Evolutionary conservation across 2,329 filamentous ascomycete genomes (phyloP), one percentile per base, ranked within the genome.

Genomic region (Colletotrichum somersetense): DNA sequence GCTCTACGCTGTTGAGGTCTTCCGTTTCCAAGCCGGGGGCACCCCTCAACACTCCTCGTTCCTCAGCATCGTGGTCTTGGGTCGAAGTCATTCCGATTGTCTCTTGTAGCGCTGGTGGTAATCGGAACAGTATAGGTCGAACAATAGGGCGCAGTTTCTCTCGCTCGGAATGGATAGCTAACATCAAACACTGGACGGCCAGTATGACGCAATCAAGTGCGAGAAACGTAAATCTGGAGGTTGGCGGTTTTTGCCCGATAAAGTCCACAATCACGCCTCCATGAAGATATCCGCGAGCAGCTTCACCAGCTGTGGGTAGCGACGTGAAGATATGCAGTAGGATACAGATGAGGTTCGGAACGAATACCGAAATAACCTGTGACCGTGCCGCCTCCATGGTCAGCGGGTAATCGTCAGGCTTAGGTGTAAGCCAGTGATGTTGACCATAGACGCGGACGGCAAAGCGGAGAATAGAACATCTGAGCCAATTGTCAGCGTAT

Each of bases 201-300:
- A 92, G 76, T 10, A 92, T 84, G 40, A 89, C 76, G 8, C 88
- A 33, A 78, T 93, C 91, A 55, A 89, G 79, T 2, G 88, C 76
- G 6, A 92, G 74, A 57, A 91, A 85, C 62, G 87, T 85, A 20
- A 88, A 76, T 74, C 85, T 85, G 33, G 88, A 90, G 1, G 86
- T 85, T 1, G 91, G 88, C 5, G 90, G 88, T 75, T 87, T 87
- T 78, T 93, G 91, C 18, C 91, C 91, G 75, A 93, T 85, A 75
- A 93, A 91, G 77, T 93, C 91, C 75, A 92, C 87, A 33, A 92
- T 84, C 62, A 92, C 83, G 44, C 91, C 91, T 33, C 91, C 91
- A 74, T 92, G 91, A 33, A 92, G 84, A 77, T 92, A 92, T 33
- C 90, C 91, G 64, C 89, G 84, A 71, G 89, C 86, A 48, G 88